Percentiles rank a stretch among this genome's conserved stretches.
Conservation (phyloP, 768 basidiomycete species). For the Mycena rosella region DNA sequence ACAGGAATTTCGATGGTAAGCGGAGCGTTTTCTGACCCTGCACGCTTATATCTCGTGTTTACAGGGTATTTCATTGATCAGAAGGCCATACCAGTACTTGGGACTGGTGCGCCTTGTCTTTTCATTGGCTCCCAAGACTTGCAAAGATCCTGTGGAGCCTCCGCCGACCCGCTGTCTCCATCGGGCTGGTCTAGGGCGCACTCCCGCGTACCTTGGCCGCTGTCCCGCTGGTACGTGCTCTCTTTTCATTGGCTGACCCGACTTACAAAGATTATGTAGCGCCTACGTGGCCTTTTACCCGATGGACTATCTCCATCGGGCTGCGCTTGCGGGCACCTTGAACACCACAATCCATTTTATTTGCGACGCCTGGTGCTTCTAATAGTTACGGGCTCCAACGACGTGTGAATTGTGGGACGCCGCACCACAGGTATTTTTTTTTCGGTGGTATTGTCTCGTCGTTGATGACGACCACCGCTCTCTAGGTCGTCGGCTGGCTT, state of each 20-base stretch:
- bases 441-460: neutral
- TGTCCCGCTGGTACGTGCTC: too few species aligned
- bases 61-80: constrained; percentile 3
- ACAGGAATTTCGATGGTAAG: neutral
- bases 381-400: too few species aligned
- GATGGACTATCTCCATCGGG: too few species aligned
- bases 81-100: neutral
- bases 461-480: neutral
- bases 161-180: too few species aligned
- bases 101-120: neutral
- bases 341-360: too few species aligned
- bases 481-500: neutral
- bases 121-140: neutral
- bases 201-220: too few species aligned
- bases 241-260: too few species aligned
- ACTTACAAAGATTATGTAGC: too few species aligned
- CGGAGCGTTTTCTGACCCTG: neutral
- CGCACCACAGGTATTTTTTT: neutral
- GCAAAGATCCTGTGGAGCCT: neutral
- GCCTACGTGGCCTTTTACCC: too few species aligned
- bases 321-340: too few species aligned
- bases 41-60: neutral
- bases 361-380: too few species aligned
- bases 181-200: too few species aligned
- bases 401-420: neutral